Percentiles rank a stretch among this genome's conserved stretches.
Evolutionary conservation across 1,284 basidiomycete species (phyloP).

Genomic region (Ganoderma sinense): DNA sequence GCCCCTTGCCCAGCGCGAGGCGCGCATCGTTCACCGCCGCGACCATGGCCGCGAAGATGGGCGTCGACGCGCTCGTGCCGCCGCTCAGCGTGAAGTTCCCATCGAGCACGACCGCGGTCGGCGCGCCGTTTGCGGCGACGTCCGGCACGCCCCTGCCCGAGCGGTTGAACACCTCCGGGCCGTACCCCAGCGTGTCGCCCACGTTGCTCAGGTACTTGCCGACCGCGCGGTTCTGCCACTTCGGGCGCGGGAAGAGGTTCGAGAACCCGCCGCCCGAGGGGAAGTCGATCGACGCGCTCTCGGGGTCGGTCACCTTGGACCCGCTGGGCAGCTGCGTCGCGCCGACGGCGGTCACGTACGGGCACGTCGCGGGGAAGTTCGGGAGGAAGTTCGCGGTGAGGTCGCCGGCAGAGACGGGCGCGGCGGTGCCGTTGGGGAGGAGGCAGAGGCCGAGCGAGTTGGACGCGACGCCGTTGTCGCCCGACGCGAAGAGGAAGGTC

Average conservation of each 20-base stretch:
- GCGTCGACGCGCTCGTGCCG: conserved; percentile 31
- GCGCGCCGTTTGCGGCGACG: conserved; percentile 35
- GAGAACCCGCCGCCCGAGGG: conserved; percentile 33
- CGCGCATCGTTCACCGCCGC: conserved; percentile 69
- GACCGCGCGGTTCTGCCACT: conserved; percentile 28
- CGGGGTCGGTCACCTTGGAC: conserved; percentile 17
- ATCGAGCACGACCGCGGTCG: conserved; percentile 47
- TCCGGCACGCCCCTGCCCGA: conserved; percentile 31
- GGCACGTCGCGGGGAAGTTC: conserved; percentile 34
- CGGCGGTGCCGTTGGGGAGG: conserved; percentile 31
- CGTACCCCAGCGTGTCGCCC: conserved; percentile 18
- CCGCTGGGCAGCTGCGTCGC: conserved; percentile 31
- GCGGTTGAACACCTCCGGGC: conserved; percentile 26
- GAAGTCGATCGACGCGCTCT: conserved; percentile 27
- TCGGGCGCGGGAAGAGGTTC: conserved; percentile 29
- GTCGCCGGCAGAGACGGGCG: conserved; percentile 36
- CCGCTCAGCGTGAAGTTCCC: conserved; percentile 35
- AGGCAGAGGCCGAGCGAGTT: conserved; percentile 47
- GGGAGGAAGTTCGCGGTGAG: conserved; percentile 33
- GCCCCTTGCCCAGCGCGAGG: conserved; percentile 46
- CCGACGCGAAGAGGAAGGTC: conserved; percentile 60
- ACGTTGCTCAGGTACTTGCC: conserved; percentile 20
- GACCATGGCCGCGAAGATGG: conserved; percentile 55
- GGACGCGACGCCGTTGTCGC: conserved; percentile 61
- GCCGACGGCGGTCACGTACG: conserved; percentile 34